Evolutionary conservation across 768 basidiomycete species (phyloP).

Genomic region (Pleurotus platypus): DNA sequence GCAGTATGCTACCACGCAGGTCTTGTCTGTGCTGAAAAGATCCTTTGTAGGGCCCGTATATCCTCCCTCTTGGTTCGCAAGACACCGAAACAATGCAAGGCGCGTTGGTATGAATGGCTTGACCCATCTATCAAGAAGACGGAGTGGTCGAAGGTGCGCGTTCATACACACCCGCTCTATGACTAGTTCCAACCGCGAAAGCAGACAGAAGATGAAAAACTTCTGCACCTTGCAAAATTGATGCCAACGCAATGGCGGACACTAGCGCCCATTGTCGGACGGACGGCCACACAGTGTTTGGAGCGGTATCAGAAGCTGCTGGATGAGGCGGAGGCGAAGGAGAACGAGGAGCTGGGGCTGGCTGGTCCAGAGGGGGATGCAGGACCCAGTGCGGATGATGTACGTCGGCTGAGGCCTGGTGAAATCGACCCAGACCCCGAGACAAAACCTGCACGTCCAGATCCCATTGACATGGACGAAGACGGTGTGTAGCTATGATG

Average conservation of each 20-base stretch:
- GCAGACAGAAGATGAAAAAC: constrained; percentile 96
- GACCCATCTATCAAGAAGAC: constrained; percentile 99
- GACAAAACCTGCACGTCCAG: constrained; percentile 95
- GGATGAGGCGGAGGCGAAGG: constrained; percentile 96
- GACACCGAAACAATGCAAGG: constrained; percentile 99
- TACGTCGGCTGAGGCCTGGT: constrained; percentile 84
- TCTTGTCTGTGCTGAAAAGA: neutral
- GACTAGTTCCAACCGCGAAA: neutral
- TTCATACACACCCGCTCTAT: constrained; percentile 1
- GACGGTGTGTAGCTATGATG: constrained; percentile 58
- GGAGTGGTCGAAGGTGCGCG: constrained; percentile 93
- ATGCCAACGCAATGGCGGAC: constrained; percentile 99
- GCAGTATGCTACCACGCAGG: constrained; percentile 10
- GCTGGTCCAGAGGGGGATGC: constrained; percentile 76
- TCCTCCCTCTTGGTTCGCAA: constrained; percentile 96
- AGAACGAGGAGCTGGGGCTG: constrained; percentile 91
- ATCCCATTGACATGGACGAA: constrained; percentile 99
- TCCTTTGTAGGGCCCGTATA: constrained; percentile 81
- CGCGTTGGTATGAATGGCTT: constrained; percentile 99
- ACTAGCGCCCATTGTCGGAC: constrained; percentile 96
- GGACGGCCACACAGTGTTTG: constrained; percentile 95
- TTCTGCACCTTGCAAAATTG: constrained; percentile 93
- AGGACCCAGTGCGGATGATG: constrained; percentile 89
- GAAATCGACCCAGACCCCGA: constrained; percentile 99
- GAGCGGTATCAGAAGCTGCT: constrained; percentile 97